These are phyloP conservation scores for Fusarium chlamydosporum DNA, from an alignment of 2,329 filamentous ascomycete genomes.

Conservation along the genomic window DNA sequence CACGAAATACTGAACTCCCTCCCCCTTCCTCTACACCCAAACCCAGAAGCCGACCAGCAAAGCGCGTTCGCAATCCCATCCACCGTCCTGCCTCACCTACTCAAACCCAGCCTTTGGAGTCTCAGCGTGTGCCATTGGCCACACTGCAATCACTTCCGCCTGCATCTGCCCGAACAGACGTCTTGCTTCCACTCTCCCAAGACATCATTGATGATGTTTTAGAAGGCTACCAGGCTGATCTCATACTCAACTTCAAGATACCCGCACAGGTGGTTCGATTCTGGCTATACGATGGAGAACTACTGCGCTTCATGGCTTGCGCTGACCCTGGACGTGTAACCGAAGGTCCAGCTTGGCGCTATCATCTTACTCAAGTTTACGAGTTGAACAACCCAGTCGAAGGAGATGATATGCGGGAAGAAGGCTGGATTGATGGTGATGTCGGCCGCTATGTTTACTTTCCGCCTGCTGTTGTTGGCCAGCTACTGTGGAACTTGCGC, in stretches of 20 bases:
- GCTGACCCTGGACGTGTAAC: slow-evolving; percentile 61
- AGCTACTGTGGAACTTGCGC: slow-evolving; percentile 70
- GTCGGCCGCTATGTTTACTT: slow-evolving; percentile 69
- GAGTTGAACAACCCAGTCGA: slow-evolving; percentile 72
- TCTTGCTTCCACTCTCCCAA: slow-evolving; percentile 66
- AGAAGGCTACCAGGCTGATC: slow-evolving; percentile 65
- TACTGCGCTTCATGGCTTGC: slow-evolving; percentile 71
- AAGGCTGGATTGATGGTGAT: slow-evolving; percentile 66
- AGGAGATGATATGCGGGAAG: slow-evolving; percentile 65
- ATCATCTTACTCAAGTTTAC: slow-evolving; percentile 64
- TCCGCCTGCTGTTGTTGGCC: slow-evolving; percentile 69
- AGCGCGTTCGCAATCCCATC: slow-evolving; percentile 51
- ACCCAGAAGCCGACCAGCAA: slow-evolving; percentile 21
- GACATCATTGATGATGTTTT: slow-evolving; percentile 65
- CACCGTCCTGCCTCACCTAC: slow-evolving; percentile 43
- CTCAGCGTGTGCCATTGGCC: slow-evolving; percentile 66
- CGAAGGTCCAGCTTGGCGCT: slow-evolving; percentile 47
- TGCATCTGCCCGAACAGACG: slow-evolving; percentile 66
- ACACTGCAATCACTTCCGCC: slow-evolving; percentile 64
- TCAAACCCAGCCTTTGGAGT: slow-evolving; percentile 56
- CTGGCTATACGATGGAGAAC: slow-evolving; percentile 71
- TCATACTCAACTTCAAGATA: slow-evolving; percentile 70
- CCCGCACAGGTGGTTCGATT: slow-evolving; percentile 69
- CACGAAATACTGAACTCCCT: slow-evolving; percentile 39
- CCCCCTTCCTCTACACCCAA: slow-evolving; percentile 35